phyloP scores from a whole-genome alignment of 805 yeast species.

The Teunomyces tritomae region DNA sequence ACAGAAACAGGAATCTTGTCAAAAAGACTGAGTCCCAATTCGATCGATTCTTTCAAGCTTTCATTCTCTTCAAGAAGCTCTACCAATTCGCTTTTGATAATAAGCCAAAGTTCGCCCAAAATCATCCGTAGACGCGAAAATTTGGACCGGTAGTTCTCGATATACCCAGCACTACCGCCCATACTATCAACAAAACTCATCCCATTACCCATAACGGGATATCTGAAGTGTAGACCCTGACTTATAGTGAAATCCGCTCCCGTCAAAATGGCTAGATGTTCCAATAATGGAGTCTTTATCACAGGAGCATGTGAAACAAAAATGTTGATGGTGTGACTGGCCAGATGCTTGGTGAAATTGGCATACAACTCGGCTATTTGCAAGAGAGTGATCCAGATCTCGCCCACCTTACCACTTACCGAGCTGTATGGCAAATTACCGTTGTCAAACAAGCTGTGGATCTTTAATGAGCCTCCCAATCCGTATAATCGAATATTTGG shows the following conservation, averaged over 20 bases:
- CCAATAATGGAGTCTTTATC: constrained; percentile 63
- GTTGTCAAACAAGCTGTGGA: constrained; percentile 61
- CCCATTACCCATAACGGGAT: constrained; percentile 69
- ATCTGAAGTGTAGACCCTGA: constrained; percentile 70
- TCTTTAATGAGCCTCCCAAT: constrained; percentile 67
- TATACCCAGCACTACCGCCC: constrained; percentile 31
- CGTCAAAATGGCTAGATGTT: constrained; percentile 62
- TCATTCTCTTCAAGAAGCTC: constrained; percentile 31
- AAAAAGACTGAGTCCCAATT: constrained; percentile 57
- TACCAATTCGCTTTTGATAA: constrained; percentile 53
- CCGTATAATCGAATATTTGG: constrained; percentile 57
- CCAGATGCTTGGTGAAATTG: constrained; percentile 11
- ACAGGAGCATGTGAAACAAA: constrained; percentile 72
- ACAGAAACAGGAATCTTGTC: constrained; percentile 57
- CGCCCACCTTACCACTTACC: constrained; percentile 44
- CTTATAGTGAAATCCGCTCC: constrained; percentile 72
- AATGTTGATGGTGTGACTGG: constrained; percentile 48
- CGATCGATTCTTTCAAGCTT: constrained; percentile 41
- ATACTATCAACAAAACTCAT: constrained; percentile 57
- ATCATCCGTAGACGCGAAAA: constrained; percentile 60
- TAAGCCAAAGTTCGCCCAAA: constrained; percentile 61
- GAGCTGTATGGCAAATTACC: constrained; percentile 17
- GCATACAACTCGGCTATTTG: constrained; percentile 63
- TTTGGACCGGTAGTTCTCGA: constrained; percentile 62
- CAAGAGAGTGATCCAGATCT: constrained; percentile 68